Evolutionary conservation across 805 yeast genomes (phyloP), one percentile per base, ranked within the genome.

Genomic region (Brettanomyces custersianus): DNA sequence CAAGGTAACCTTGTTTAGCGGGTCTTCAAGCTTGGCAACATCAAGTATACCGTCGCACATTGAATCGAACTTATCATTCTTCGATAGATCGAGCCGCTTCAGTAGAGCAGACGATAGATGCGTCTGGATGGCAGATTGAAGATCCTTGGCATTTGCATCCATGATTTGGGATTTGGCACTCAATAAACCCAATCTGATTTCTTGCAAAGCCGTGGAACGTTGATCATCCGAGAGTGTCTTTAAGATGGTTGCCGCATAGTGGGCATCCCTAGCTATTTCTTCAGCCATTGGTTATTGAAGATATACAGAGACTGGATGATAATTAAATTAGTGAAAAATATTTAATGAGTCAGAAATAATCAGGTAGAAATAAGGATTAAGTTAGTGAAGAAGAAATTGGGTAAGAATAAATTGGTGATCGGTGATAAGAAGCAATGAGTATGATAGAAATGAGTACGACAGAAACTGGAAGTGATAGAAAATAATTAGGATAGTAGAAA

Each of bases 1-100:
- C 48, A 92, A 65, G 2, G 92, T 81, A 42, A 82, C 61, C 54
- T 80, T 81, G n/a, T 96, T 95, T 27, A 90, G 80, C 13, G 98
- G 98, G 55, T 92, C 97, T 21, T 79, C 83, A 36, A 92, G 68
- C 3, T 71, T 71, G 2, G 95, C 92, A 15, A 92, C 98, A 48
- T 92, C 98, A 32, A 81, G 64, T 12, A 92, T 78, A 19, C 99
- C 99, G 54, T 87, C 92, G 35, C 90, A 72, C 99, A 92, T 92
- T 20, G 83, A 66, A 43, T 88, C 97, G 52, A 74, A 92, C 58
- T 94, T 92, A 40, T 82, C 96, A 36, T 80, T 77, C 43, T 71
- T 74, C 32, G 83, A 71, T 27, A 92, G 65, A 55, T 94, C 97
- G 12, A 92, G 66, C 47, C 99, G 70, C 53, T 85, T 88, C 35